Conservation (phyloP, 768 basidiomycete genomes). For the Cyclocybe cylindracea region DNA sequence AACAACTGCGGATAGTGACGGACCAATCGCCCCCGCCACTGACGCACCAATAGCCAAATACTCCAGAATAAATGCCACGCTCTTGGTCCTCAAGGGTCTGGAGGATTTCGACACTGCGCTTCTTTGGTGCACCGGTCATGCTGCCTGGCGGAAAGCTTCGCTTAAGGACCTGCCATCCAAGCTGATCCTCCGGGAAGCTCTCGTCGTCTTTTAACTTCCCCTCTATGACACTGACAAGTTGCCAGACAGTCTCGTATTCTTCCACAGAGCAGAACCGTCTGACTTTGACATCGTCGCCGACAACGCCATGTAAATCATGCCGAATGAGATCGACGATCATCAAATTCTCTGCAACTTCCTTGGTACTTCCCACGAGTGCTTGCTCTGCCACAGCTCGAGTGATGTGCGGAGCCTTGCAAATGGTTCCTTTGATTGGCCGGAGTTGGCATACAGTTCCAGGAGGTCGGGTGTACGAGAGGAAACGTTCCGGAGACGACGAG, state of each 20-base stretch:
- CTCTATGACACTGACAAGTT: constrained; percentile 92
- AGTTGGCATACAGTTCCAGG: constrained; percentile 72
- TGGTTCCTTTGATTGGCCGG: constrained; percentile 93
- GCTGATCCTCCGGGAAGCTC: constrained; percentile 36
- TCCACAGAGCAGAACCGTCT: constrained; percentile 87
- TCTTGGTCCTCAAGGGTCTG: constrained; percentile 73
- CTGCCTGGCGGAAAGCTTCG: constrained; percentile 92
- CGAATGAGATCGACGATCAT: constrained; percentile 98
- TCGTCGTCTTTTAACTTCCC: constrained; percentile 49
- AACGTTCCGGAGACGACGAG: constrained; percentile 90
- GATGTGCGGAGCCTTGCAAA: constrained; percentile 67
- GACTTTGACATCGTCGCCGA: constrained; percentile 81
- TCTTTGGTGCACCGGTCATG: constrained; percentile 98
- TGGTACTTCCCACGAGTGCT: constrained; percentile 63
- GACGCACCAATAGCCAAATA: constrained; percentile 90
- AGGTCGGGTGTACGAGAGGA: constrained; percentile 76
- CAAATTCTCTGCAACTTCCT: constrained; percentile 95
- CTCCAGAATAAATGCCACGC: constrained; percentile 87
- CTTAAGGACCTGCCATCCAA: constrained; percentile 80
- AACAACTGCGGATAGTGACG: constrained; percentile 91
- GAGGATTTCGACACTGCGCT: constrained; percentile 89
- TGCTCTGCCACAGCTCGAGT: constrained; percentile 68
- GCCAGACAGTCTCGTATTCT: constrained; percentile 93
- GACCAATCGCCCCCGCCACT: constrained; percentile 92
- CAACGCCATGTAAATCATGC: constrained; percentile 84